Conservation (phyloP, 495 filamentous ascomycete species). For the Aspergillus ostianus region DNA sequence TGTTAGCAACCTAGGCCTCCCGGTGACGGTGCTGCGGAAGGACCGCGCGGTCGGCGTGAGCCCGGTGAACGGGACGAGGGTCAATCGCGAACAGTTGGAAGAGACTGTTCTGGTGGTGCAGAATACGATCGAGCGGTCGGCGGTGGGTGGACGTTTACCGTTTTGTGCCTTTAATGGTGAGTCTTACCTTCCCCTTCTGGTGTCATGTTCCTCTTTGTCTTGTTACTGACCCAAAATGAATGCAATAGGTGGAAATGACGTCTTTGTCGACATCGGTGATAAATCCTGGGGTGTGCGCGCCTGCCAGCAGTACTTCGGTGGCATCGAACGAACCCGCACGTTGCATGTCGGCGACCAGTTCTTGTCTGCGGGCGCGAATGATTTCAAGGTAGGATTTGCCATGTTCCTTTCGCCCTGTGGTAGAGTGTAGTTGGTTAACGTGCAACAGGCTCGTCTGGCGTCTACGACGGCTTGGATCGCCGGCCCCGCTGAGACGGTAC, state of each 20-base stretch:
- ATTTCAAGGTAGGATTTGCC: constrained; percentile 69
- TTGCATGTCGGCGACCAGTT: constrained; percentile 96
- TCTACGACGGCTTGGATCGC: constrained; percentile 87
- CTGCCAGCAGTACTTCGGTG: constrained; percentile 88
- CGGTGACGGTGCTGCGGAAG: constrained; percentile 79
- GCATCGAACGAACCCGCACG: constrained; percentile 61
- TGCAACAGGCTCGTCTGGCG: constrained; percentile 54
- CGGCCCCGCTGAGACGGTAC: constrained; percentile 83
- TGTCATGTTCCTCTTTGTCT: background rate
- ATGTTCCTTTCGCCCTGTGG: background rate
- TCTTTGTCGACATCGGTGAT: constrained; percentile 98
- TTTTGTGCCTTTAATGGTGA: constrained; percentile 96
- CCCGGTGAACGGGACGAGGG: constrained; percentile 55
- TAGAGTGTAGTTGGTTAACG: background rate
- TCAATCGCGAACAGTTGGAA: constrained; percentile 85
- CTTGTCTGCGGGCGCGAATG: constrained; percentile 89
- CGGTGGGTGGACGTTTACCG: constrained; percentile 66
- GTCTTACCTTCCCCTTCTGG: background rate
- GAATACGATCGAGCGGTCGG: constrained; percentile 81
- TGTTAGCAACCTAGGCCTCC: constrained; percentile 69
- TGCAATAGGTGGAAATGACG: constrained; percentile 73
- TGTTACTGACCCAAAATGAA: background rate
- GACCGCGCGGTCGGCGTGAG: constrained; percentile 91
- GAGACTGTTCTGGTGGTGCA: constrained; percentile 94
- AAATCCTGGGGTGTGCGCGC: constrained; percentile 92